Evolutionary conservation across 2,329 filamentous ascomycete genomes (phyloP).

Genomic region (Arthrobotrys musiformis): DNA sequence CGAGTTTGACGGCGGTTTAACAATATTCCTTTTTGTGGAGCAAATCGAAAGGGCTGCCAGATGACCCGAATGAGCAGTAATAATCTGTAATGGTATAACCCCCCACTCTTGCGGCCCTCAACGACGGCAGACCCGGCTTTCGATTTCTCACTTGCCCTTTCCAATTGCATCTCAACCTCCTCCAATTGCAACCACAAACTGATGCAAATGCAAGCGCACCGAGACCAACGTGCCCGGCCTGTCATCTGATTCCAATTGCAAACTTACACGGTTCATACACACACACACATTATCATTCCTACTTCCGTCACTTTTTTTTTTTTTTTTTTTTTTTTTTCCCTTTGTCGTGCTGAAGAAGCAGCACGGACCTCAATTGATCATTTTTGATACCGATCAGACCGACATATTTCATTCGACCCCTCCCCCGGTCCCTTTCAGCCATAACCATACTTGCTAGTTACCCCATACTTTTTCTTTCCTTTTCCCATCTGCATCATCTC

Average conservation of each 20-base stretch:
- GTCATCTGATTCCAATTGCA: slow-evolving; percentile 28
- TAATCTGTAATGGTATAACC: no score
- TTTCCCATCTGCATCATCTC: slow-evolving; percentile 24
- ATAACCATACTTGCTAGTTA: slow-evolving; percentile 13
- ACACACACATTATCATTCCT: not conserved
- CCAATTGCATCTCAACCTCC: slow-evolving; percentile 19
- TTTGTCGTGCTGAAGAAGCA: not conserved
- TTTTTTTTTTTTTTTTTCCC: not conserved
- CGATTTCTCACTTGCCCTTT: slow-evolving; percentile 26
- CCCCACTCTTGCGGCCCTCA: not conserved
- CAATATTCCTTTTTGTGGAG: not conserved
- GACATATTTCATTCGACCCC: not conserved
- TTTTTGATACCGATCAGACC: not conserved
- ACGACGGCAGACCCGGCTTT: slow-evolving; percentile 1
- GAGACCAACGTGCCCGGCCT: slow-evolving; percentile 13
- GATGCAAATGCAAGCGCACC: not conserved
- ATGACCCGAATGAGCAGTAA: slow-evolving; percentile 5
- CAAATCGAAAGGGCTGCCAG: not conserved
- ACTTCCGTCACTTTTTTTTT: not conserved
- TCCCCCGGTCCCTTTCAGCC: not conserved
- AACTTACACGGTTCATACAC: not conserved
- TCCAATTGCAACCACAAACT: not conserved
- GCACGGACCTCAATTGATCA: slow-evolving; percentile 18
- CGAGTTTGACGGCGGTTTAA: slow-evolving; percentile 8
- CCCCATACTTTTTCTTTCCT: slow-evolving; percentile 8